Base-by-base conservation (phyloP, 371 early-diverging fungal species). In the Mucor lusitanicus region DNA sequence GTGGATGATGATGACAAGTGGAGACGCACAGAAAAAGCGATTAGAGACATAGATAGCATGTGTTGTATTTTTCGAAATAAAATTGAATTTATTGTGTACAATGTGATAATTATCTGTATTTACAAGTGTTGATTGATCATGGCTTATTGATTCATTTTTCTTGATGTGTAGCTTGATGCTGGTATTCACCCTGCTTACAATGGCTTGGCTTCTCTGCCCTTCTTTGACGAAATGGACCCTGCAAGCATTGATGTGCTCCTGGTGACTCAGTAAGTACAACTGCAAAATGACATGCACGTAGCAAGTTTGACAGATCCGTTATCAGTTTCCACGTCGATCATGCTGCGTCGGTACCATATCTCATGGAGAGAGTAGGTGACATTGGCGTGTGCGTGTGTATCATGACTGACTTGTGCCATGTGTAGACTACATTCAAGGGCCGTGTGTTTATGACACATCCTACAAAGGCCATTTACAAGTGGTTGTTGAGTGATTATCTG, bases 401-500 rank as follows among this genome's bases (percentile, higher is more conserved):
- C 17, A 12, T 28, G 48, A 35, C n/a, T 63, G 39, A 63, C 21
- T 0, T 17, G 25, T 25, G 37, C 35, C 32, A 30, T 23, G 40
- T 40, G 21, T 76, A 97, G 93, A 99, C 99, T 27, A 87, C 90
- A 0, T 99, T 99, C 80, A 90, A 92, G 67, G 99, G 99, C n/a
- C 93, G 97, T 59, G 97, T 99, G 0, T 99, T 95, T 75, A 99
- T 99, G 99, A 99, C 99, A 8, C 99, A 99, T 83, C 99, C 99
- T 7, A 99, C 99, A 21, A 97, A 98, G 76, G 98, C 99, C 32
- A 99, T 99, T 69, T 98, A 96, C 84, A 93, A 94, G 69, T 99
- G 99, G 99, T 83, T 99, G 42, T 80, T 99, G 25, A 91, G 95
- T 32, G 99, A 99, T 85, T 99, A 97, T 72, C 91, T 99, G 25